Evolutionary conservation across 805 yeast genomes (phyloP).

Genomic region (Candida palmyrensis): DNA sequence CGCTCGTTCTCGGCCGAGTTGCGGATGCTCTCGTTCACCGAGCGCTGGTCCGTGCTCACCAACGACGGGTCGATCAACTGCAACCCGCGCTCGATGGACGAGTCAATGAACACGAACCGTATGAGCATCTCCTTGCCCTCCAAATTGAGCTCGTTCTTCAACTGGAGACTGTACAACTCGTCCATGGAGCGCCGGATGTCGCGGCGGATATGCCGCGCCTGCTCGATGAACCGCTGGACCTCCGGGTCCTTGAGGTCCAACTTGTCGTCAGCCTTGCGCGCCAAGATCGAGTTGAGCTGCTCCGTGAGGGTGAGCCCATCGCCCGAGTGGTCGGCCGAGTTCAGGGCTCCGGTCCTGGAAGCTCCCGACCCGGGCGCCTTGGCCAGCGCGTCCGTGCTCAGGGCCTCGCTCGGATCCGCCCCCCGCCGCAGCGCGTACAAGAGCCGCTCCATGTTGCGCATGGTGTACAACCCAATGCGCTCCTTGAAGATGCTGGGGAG

Average conservation of each 20-base stretch:
- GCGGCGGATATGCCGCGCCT: slow-evolving; percentile 22
- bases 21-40: slow-evolving; percentile 3
- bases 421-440: slow-evolving; percentile 40
- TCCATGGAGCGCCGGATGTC: slow-evolving; percentile 33
- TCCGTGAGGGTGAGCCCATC: slow-evolving; percentile 18
- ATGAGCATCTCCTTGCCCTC: slow-evolving; percentile 75
- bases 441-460: slow-evolving; percentile 72
- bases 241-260: slow-evolving; percentile 28
- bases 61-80: slow-evolving; percentile 35
- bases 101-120: slow-evolving; percentile 63
- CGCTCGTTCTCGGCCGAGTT: slow-evolving; percentile 20
- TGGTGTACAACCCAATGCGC: slow-evolving; percentile 69
- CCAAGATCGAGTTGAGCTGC: slow-evolving; percentile 26
- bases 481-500: slow-evolving; percentile 63
- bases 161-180: slow-evolving; percentile 54
- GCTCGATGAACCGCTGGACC: slow-evolving; percentile 22
- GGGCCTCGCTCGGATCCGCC: too few relatives aligned
- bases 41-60: slow-evolving; percentile 10
- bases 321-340: neutral
- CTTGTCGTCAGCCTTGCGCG: slow-evolving; percentile 25
- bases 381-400: too few relatives aligned
- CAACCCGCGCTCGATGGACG: slow-evolving; percentile 57
- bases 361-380: neutral
- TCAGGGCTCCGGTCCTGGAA: neutral
- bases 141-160: slow-evolving; percentile 47